A percentile compares a stretch with the other conserved stretches of the same genome.
phyloP scores from a whole-genome alignment of 2,329 filamentous ascomycete genomes.

The Colletotrichum noveboracense region DNA sequence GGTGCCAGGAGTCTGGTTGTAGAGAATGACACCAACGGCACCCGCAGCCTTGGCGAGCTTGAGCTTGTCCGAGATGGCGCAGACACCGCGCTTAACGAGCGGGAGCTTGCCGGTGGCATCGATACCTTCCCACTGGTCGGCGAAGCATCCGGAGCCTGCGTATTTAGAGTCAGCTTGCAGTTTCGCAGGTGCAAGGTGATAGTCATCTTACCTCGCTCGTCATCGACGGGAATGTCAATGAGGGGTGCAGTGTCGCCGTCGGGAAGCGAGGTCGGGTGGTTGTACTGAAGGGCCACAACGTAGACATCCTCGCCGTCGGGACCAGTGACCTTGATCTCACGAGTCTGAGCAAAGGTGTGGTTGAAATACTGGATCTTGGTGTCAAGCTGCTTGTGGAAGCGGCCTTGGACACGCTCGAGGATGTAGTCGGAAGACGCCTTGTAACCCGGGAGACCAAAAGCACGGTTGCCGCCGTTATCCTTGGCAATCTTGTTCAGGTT shows the following conservation, averaged over 20 bases:
- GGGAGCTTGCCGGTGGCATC: slow-evolving; percentile 49
- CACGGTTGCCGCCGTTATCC: slow-evolving; percentile 63
- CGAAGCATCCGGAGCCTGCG: slow-evolving; percentile 44
- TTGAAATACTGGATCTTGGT: slow-evolving; percentile 52
- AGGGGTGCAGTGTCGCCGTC: slow-evolving; percentile 40
- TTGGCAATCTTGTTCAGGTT: slow-evolving; percentile 59
- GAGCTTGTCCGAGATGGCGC: slow-evolving; percentile 48
- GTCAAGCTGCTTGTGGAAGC: slow-evolving; percentile 46
- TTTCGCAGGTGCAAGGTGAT: accelerated
- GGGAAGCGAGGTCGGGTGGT: slow-evolving; percentile 46
- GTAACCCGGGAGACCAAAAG: slow-evolving; percentile 65
- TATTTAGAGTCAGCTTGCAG: neutral
- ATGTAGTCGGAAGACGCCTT: slow-evolving; percentile 63
- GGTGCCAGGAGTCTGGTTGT: slow-evolving; percentile 61
- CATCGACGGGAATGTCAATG: slow-evolving; percentile 41
- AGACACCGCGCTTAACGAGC: slow-evolving; percentile 49
- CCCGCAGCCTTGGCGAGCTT: slow-evolving; percentile 47
- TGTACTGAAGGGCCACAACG: slow-evolving; percentile 50
- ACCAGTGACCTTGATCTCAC: slow-evolving; percentile 46
- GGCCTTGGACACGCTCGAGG: slow-evolving; percentile 46
- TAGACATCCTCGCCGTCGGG: slow-evolving; percentile 49
- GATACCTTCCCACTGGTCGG: slow-evolving; percentile 48
- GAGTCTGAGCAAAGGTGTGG: slow-evolving; percentile 48
- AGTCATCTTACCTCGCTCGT: slow-evolving; percentile 25
- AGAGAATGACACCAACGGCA: slow-evolving; percentile 57